Base-by-base conservation (phyloP, 2,329 filamentous ascomycete species). In the Zymoseptoria crescenta region DNA sequence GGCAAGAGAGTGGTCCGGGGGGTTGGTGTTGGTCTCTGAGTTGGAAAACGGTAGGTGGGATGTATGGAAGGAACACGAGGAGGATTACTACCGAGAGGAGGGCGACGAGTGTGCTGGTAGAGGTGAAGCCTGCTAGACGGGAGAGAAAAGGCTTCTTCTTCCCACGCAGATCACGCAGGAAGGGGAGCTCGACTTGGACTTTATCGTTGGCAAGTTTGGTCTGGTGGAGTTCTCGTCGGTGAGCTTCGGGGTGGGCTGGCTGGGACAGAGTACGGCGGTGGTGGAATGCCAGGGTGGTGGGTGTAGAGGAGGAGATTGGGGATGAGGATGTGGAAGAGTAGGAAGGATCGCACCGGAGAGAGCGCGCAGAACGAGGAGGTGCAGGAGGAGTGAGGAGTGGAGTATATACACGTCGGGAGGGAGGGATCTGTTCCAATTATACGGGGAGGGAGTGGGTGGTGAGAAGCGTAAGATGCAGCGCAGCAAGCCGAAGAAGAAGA, bases 121-220 rank as follows among this genome's bases (percentile, higher is more conserved):
- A 56, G 13, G 41, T 49, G 30, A 51, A 49, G 49, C 54, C 59
- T 41, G 55, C 56, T 48, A 59, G 56, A 49, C 56, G 62, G 56
- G 58, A 35, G 30, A 60, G 54, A 52, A 59, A 49, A 45, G 57
- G 27, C 53, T 56, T 55, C 56, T 59, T 61, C 49, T 59, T 62
- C 30, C 59, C 56, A 55, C 62, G 66, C 35, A 71, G 66, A 48
- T 71, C 67, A 51, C 61, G 65, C 21, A 71, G 63, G 57, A 71
- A 71, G 24, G 68, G 66, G 49, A 70, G 66, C 60, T 70, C 65
- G 51, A 29, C 51, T 49, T 64, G 55, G 35, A 56, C 63, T 41
- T 64, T 57, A 29, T 51, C 41, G 35, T 45, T 49, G 29, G 48
- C 52, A 19, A 53, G 49, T 24, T 52, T 52, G 20, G 9, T 28